Base-by-base conservation (phyloP, 345 rosid species). In the Euphorbia tirucalli region DNA sequence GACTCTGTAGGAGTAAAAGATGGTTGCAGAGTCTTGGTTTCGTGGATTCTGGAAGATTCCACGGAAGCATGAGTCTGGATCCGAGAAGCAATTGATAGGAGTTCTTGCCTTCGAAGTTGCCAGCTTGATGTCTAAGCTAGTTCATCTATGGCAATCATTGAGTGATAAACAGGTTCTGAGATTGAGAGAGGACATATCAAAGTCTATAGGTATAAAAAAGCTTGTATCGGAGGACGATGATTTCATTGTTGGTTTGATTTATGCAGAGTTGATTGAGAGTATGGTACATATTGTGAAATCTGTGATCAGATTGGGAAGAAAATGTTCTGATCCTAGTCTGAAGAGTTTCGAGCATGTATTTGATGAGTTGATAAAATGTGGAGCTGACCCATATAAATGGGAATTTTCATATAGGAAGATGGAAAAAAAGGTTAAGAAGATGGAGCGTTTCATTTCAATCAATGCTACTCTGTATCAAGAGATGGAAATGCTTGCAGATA, bases 21-120 rank as follows among this genome's bases (percentile, higher is more conserved):
- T 89, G 97, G 97, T 89, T 58, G 90, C 85, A 0, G 99, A 89
- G 71, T 86, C 91, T 48, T 95, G 99, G 99, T 89, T 95, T 79
- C 99, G 92, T 68, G 79, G 78, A 75, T 74, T 92, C 54, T 92
- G 89, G 98, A 90, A 78, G 75, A 77, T 80, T 15, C 82, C 93
- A 6, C 83, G 86, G 79, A 95, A 81, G 81, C 86, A 72, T 65
- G 84, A 87, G 4, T 80, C 84, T 1, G 82, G 81, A 69, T 75
- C 84, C 30, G 89, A 85, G 75, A 93, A 93, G 75, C 85, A 48
- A 30, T 78, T 83, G 48, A 82, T 96, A 18, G 98, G 91, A 16
- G 96, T 96, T 54, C 75, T 93, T 75, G 96, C 97, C 0, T 91
- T 91, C 56, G 98, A 96, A 87, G 85, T 88, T 79, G 91, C 97